Conservation (phyloP, 2,329 filamentous ascomycete species). For the Fusarium fracticaudum region DNA sequence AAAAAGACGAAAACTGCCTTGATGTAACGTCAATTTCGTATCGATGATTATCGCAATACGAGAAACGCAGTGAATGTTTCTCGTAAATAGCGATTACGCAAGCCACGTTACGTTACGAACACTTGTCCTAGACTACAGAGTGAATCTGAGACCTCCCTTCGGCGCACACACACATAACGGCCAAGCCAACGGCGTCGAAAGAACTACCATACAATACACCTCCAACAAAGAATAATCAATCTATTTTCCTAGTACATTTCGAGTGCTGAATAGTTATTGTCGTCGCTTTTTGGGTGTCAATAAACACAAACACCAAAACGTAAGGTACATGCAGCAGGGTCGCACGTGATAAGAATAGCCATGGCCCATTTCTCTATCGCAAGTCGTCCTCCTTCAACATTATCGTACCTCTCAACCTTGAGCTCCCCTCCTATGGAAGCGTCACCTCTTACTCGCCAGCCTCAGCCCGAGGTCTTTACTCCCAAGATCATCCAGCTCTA, state of each 20-base stretch:
- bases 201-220: neutral
- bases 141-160: neutral
- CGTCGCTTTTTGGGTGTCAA: neutral
- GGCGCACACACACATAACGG: neutral
- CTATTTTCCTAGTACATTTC: neutral
- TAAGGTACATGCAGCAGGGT: neutral
- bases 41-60: neutral
- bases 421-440: constrained; percentile 72
- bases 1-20: neutral
- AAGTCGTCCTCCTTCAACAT: constrained; percentile 24
- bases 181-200: neutral
- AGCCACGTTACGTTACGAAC: constrained; percentile 18
- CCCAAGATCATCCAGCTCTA: constrained; percentile 95
- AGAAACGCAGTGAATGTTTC: neutral
- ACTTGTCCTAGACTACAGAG: constrained; percentile 11
- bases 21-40: neutral
- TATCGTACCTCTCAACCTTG: constrained; percentile 16
- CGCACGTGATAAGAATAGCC: constrained; percentile 21
- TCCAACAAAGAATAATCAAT: neutral
- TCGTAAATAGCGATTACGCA: constrained; percentile 17
- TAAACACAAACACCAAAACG: neutral
- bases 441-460: constrained; percentile 93
- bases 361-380: constrained; percentile 31
- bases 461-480: constrained; percentile 88
- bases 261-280: constrained; percentile 1